These are phyloP conservation scores for Echites panduratus DNA, from an alignment of 257 asterid species.

Conservation along the genomic window DNA sequence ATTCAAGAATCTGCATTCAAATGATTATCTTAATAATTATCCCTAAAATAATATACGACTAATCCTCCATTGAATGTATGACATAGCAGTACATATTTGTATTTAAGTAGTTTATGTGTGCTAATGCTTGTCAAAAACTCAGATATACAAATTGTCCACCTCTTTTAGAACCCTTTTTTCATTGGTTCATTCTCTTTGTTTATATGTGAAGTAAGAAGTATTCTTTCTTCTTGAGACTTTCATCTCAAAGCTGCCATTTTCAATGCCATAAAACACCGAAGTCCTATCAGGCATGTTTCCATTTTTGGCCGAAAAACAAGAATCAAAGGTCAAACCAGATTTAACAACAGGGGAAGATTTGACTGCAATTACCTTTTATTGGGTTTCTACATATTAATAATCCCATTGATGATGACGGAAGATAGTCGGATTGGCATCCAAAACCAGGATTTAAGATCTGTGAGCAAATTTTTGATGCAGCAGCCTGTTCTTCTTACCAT, in stretches of 20 bases:
- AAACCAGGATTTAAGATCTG: neutral
- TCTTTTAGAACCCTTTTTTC: neutral
- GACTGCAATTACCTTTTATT: neutral
- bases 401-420: neutral
- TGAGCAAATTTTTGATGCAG: too few species aligned
- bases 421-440: neutral
- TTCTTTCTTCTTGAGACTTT: neutral
- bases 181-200: constrained; percentile 6
- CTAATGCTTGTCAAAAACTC: neutral
- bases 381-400: neutral
- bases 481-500: neutral
- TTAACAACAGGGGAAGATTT: neutral
- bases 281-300: neutral
- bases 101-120: neutral
- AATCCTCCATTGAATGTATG: neutral
- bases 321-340: neutral
- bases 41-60: neutral
- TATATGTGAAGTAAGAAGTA: neutral
- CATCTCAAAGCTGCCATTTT: neutral
- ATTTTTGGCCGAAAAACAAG: neutral
- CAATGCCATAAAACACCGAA: neutral
- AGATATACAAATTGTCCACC: neutral
- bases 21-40: neutral
- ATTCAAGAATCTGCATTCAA: neutral
- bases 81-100: neutral